phyloP scores from a whole-genome alignment of 306 rosid species.

The Quillaja saponaria region DNA sequence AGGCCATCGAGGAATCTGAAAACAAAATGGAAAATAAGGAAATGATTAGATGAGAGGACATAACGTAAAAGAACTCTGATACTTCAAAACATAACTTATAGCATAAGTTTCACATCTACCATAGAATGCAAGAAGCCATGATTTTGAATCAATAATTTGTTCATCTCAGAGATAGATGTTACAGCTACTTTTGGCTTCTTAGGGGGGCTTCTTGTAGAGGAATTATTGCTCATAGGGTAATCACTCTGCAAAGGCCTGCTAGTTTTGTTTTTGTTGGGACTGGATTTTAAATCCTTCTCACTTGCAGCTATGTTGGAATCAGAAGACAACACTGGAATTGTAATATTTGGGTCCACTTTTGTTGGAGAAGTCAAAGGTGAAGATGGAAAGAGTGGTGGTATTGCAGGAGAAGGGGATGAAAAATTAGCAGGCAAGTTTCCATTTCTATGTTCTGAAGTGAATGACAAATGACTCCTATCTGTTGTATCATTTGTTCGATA shows the following conservation, averaged over 20 bases:
- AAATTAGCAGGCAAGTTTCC: slow-evolving; percentile 28
- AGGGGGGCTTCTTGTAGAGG: slow-evolving; percentile 35
- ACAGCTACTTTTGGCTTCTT: slow-evolving; percentile 36
- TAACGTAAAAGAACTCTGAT: background rate
- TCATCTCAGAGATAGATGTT: slow-evolving; percentile 69
- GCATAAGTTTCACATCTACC: slow-evolving; percentile 42
- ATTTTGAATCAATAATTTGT: slow-evolving; percentile 49
- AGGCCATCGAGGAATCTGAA: slow-evolving; percentile 72
- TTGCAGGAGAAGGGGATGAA: slow-evolving; percentile 34
- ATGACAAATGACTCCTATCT: slow-evolving; percentile 27
- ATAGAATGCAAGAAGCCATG: slow-evolving; percentile 45
- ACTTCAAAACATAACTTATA: slow-evolving; percentile 4
- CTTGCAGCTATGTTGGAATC: slow-evolving; percentile 28
- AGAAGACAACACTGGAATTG: slow-evolving; percentile 23
- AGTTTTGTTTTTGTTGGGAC: slow-evolving; percentile 32
- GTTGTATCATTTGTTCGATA: slow-evolving; percentile 27
- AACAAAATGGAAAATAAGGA: slow-evolving; percentile 30
- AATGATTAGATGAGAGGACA: slow-evolving; percentile 24
- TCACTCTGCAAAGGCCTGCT: slow-evolving; percentile 37
- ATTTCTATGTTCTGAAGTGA: slow-evolving; percentile 22
- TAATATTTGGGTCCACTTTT: slow-evolving; percentile 25
- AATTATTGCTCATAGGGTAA: slow-evolving; percentile 20
- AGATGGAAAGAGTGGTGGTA: slow-evolving; percentile 29
- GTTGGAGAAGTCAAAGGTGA: slow-evolving; percentile 26
- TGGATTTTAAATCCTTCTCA: slow-evolving; percentile 27